Evolutionary conservation across 129 eudicot genomes (phyloP).

Genomic region (Chrysanthemum lavandulifolium): DNA sequence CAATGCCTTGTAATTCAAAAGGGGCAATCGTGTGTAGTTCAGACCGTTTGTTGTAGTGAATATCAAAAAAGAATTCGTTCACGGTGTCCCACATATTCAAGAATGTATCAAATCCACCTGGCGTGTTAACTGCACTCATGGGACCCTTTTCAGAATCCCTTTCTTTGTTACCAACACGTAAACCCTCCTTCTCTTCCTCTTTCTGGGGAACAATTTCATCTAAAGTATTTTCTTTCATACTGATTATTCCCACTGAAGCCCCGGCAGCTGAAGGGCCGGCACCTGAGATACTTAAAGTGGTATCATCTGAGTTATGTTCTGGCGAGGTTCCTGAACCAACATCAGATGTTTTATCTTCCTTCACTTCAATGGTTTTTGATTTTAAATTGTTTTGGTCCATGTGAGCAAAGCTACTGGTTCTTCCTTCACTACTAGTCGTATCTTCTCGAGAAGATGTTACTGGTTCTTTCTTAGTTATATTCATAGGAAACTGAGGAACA

Average conservation of each 20-base stretch:
- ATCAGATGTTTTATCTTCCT: conserved; percentile 19
- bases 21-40: conserved; percentile 56
- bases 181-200: conserved; percentile 33
- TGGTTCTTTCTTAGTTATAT: conserved; percentile 39
- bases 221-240: conserved; percentile 18
- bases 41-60: conserved; percentile 73
- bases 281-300: conserved; percentile 23
- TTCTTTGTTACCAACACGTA: conserved; percentile 41
- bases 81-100: conserved; percentile 71
- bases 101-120: conserved; percentile 78
- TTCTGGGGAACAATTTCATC: conserved; percentile 28
- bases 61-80: conserved; percentile 66
- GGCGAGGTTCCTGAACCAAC: background rate
- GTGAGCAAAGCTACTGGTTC: conserved; percentile 43
- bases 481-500: conserved; percentile 53
- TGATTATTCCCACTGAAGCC: conserved; percentile 14
- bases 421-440: conserved; percentile 52
- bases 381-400: conserved; percentile 21
- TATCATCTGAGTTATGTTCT: conserved; percentile 36
- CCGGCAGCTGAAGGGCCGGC: conserved; percentile 14
- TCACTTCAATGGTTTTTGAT: conserved; percentile 33
- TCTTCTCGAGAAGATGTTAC: conserved; percentile 56
- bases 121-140: conserved; percentile 48
- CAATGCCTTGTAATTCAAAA: conserved; percentile 80
- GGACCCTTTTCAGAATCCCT: conserved; percentile 64